Percentiles rank a stretch among this genome's conserved stretches.
Conservation (phyloP, 2,329 filamentous ascomycete species). For the Dothiorella sarmentorum region DNA sequence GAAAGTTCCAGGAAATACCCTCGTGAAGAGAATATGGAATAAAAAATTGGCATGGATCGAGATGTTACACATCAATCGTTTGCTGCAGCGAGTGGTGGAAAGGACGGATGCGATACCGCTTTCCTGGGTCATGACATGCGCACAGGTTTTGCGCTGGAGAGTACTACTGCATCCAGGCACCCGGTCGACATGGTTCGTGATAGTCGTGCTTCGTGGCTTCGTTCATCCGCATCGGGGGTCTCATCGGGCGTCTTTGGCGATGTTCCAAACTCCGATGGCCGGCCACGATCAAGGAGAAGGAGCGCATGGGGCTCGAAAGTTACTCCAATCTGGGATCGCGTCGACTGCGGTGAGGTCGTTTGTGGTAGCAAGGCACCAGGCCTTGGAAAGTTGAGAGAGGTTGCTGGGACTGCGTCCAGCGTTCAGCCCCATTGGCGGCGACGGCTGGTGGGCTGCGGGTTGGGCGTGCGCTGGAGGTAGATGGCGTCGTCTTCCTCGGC, state of each 20-base stretch:
- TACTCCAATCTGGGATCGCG: constrained; percentile 5
- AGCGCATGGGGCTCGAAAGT: background rate
- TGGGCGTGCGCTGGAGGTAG: constrained; percentile 5
- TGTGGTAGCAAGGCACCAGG: background rate
- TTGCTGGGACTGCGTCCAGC: background rate
- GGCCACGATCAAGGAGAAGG: constrained; percentile 2
- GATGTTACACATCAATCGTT: background rate
- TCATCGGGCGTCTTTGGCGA: constrained; percentile 1
- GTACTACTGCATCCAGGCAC: background rate
- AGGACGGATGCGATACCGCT: background rate
- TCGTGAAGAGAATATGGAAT: background rate
- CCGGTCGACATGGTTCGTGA: background rate
- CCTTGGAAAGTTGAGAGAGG: background rate
- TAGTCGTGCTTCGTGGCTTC: background rate
- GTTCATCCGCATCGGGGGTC: constrained; percentile 12
- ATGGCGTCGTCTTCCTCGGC: constrained; percentile 7
- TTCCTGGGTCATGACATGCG: background rate
- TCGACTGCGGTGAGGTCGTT: background rate
- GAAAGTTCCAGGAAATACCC: background rate
- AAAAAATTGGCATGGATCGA: background rate
- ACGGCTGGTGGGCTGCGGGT: background rate
- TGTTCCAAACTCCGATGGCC: constrained; percentile 2
- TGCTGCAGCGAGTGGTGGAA: background rate
- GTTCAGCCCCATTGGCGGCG: constrained; percentile 4
- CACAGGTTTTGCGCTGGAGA: background rate